Percentiles rank a stretch among this genome's conserved stretches.
Evolutionary conservation across 2,329 filamentous ascomycete genomes (phyloP).

Genomic region (Ophiocordyceps camponoti-floridani): DNA sequence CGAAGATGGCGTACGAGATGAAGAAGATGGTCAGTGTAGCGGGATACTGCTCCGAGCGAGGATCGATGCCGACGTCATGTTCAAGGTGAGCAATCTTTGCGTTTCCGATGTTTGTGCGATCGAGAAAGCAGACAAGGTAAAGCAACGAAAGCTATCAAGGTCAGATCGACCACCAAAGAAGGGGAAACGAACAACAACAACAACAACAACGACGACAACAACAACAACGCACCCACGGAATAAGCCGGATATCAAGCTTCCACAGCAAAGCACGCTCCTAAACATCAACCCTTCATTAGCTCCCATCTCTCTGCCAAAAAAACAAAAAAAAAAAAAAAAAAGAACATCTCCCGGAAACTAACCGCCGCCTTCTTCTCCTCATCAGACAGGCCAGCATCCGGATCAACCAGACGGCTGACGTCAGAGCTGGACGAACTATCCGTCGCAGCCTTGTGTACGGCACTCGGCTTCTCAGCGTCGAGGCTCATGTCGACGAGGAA

Average conservation of each 20-base stretch:
- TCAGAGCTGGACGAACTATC: slow-evolving; percentile 13
- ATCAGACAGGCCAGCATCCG: slow-evolving; percentile 44
- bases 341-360: slow-evolving; percentile 10
- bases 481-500: slow-evolving; percentile 1
- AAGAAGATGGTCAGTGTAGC: slow-evolving; percentile 69
- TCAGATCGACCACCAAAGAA: neutral
- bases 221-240: slow-evolving; percentile 33
- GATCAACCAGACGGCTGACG: slow-evolving; percentile 12
- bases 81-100: slow-evolving; percentile 3
- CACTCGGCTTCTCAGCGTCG: slow-evolving; percentile 12
- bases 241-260: slow-evolving; percentile 41
- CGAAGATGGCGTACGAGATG: slow-evolving; percentile 65
- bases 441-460: slow-evolving; percentile 5
- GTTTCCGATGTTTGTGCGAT: slow-evolving; percentile 45
- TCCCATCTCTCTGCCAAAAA: neutral
- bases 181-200: neutral
- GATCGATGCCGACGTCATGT: slow-evolving; percentile 38
- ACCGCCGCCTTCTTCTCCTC: slow-evolving; percentile 46
- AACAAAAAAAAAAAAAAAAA: slow-evolving; percentile 1
- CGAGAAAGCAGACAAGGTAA: slow-evolving; percentile 58
- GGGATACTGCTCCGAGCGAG: slow-evolving; percentile 46
- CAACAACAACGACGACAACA: neutral
- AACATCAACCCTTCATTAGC: neutral
- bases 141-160: slow-evolving; percentile 41
- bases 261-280: slow-evolving; percentile 45